A percentile compares a stretch with the other conserved stretches of the same genome.
Conservation (phyloP, 2,329 filamentous ascomycete genomes). For the Akanthomyces uredinophilus region DNA sequence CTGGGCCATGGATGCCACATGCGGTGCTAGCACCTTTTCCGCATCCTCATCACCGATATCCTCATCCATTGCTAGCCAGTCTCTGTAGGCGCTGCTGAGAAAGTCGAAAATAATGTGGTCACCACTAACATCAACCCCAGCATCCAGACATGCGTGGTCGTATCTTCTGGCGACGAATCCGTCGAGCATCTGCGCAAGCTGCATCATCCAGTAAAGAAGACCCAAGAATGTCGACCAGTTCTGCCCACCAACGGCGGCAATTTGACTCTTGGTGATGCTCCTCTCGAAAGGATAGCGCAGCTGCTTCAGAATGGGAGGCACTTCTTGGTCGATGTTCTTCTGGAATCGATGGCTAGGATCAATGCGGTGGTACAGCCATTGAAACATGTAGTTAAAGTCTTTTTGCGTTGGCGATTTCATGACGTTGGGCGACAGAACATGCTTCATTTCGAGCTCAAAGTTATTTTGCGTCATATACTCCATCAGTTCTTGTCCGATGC, state of each 20-base stretch:
- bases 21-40: constrained; percentile 71
- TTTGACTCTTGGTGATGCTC: constrained; percentile 93
- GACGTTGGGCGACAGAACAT: constrained; percentile 83
- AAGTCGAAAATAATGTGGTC: constrained; percentile 96
- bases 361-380: constrained; percentile 94
- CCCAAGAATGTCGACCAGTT: constrained; percentile 96
- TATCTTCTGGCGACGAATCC: constrained; percentile 73
- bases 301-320: constrained; percentile 87
- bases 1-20: constrained; percentile 79
- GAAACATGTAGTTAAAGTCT: constrained; percentile 96
- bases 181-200: constrained; percentile 89
- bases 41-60: constrained; percentile 83
- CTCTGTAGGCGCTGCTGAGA: constrained; percentile 80
- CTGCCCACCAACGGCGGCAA: constrained; percentile 89
- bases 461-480: constrained; percentile 92
- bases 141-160: constrained; percentile 84
- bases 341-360: constrained; percentile 91
- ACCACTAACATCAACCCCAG: constrained; percentile 78
- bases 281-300: constrained; percentile 92
- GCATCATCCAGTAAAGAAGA: constrained; percentile 98
- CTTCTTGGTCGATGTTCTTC: constrained; percentile 92
- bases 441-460: constrained; percentile 97
- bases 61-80: constrained; percentile 90
- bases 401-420: constrained; percentile 95
- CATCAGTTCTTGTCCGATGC: constrained; percentile 81